A percentile compares a stretch with the other conserved stretches of the same genome.
Evolutionary conservation across 495 filamentous ascomycete species (phyloP).

Genomic region (Cudoniella acicularis): DNA sequence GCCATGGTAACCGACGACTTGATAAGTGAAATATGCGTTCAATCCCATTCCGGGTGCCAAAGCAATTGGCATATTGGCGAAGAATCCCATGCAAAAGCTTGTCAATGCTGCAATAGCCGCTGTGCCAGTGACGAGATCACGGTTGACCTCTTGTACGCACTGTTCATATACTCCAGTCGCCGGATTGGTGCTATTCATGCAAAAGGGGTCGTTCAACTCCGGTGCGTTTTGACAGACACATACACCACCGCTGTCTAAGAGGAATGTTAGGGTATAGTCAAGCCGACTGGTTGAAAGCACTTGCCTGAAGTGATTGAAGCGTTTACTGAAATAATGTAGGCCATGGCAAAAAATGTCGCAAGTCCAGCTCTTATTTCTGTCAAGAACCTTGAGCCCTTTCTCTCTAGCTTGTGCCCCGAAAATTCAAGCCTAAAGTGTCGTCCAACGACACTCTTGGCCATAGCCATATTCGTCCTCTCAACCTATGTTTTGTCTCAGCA

Average conservation of each 20-base stretch:
- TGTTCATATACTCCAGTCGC: slow-evolving; percentile 56
- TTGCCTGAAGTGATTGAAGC: slow-evolving; percentile 59
- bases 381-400: slow-evolving; percentile 72
- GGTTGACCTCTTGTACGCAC: slow-evolving; percentile 62
- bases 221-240: slow-evolving; percentile 61
- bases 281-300: slow-evolving; percentile 8
- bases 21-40: slow-evolving; percentile 82
- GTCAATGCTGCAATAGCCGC: slow-evolving; percentile 70
- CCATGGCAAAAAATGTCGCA: slow-evolving; percentile 85
- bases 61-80: slow-evolving; percentile 66
- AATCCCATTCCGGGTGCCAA: slow-evolving; percentile 81
- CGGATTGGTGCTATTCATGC: slow-evolving; percentile 30
- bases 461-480: slow-evolving; percentile 28
- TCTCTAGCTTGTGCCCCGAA: slow-evolving; percentile 65
- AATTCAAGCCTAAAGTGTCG: slow-evolving; percentile 71
- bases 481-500: slow-evolving; percentile 16
- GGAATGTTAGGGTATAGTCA: slow-evolving; percentile 8
- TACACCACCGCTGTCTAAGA: slow-evolving; percentile 53
- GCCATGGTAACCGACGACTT: slow-evolving; percentile 73
- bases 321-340: slow-evolving; percentile 71
- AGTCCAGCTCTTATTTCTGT: slow-evolving; percentile 76
- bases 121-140: slow-evolving; percentile 75
- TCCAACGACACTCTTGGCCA: slow-evolving; percentile 48
- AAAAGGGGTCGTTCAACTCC: slow-evolving; percentile 43
- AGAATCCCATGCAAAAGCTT: slow-evolving; percentile 71